Percentiles rank a stretch among this genome's conserved stretches.
phyloP scores from a whole-genome alignment of 176 grass and related monocot species.

The Eleusine coracana region DNA sequence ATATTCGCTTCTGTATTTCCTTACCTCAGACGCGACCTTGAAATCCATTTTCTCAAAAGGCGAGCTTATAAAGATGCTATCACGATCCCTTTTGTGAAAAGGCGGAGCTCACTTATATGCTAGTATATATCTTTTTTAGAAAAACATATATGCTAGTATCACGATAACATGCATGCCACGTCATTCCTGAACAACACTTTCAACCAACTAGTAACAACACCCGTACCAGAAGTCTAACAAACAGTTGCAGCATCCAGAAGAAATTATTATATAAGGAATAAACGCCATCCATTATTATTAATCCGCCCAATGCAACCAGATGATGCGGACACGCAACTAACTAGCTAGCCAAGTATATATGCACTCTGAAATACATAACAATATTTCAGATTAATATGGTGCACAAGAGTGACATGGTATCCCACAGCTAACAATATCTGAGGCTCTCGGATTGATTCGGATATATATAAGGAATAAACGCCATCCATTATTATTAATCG shows the following conservation, averaged over 20 bases:
- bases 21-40: no score
- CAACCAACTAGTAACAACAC: no score
- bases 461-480: slow-evolving; percentile 20
- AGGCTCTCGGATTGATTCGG: background rate
- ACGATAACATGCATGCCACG: no score
- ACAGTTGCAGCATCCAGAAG: background rate
- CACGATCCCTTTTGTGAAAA: no score
- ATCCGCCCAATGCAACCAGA: slow-evolving; percentile 8
- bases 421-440: background rate
- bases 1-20: no score
- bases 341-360: slow-evolving; percentile 11
- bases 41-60: no score
- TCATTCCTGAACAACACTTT: no score
- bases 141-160: no score
- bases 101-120: no score
- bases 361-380: background rate
- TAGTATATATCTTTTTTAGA: no score
- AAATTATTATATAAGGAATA: slow-evolving; percentile 15
- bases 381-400: background rate
- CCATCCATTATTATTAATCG: slow-evolving; percentile 12
- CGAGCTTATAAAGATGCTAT: no score
- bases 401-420: background rate
- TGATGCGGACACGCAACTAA: slow-evolving; percentile 15
- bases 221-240: background rate
- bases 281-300: slow-evolving; percentile 27